Evolutionary conservation across 768 basidiomycete species (phyloP).

Genomic region (Trametes meyenii): DNA sequence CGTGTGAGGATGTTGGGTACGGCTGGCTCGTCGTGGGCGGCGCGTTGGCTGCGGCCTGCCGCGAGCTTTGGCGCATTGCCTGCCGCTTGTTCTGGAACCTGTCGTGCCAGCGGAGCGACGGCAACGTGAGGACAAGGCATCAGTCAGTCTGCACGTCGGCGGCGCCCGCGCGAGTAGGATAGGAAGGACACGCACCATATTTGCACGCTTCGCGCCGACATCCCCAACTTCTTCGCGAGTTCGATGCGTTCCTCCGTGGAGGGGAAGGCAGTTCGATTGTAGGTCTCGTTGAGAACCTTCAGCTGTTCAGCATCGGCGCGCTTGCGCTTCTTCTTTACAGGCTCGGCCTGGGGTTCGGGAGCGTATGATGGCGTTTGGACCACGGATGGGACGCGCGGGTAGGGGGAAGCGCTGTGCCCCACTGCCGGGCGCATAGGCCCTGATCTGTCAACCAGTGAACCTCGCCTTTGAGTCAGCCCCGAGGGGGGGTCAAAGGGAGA

Average conservation of each 20-base stretch:
- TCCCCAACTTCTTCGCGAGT: slow-evolving; percentile 75
- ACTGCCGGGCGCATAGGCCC: slow-evolving; percentile 16
- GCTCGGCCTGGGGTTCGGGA: slow-evolving; percentile 36
- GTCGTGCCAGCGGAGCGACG: slow-evolving; percentile 30
- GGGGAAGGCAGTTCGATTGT: slow-evolving; percentile 81
- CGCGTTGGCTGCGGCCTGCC: slow-evolving; percentile 55
- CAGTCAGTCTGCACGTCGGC: slow-evolving; percentile 5
- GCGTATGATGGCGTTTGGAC: slow-evolving; percentile 24
- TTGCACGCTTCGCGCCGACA: slow-evolving; percentile 85
- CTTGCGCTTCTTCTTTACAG: slow-evolving; percentile 87
- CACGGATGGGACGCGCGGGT: slow-evolving; percentile 45
- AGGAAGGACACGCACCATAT: slow-evolving; percentile 62
- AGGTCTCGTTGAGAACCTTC: slow-evolving; percentile 80
- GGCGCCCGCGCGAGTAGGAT: background rate
- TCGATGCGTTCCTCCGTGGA: slow-evolving; percentile 85
- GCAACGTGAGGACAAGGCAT: slow-evolving; percentile 23
- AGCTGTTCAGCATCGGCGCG: slow-evolving; percentile 81
- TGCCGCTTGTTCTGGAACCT: slow-evolving; percentile 92
- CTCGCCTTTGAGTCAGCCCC: slow-evolving; percentile 35
- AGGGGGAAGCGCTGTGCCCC: slow-evolving; percentile 52
- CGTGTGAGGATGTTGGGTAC: slow-evolving; percentile 27
- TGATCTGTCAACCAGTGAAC: slow-evolving; percentile 39
- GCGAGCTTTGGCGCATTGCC: slow-evolving; percentile 77
- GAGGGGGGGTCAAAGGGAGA: slow-evolving; percentile 20
- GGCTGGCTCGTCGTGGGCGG: slow-evolving; percentile 33